These are phyloP conservation scores for Glaciozyma antarctica DNA, from an alignment of 768 basidiomycete genomes.

Conservation along the genomic window DNA sequence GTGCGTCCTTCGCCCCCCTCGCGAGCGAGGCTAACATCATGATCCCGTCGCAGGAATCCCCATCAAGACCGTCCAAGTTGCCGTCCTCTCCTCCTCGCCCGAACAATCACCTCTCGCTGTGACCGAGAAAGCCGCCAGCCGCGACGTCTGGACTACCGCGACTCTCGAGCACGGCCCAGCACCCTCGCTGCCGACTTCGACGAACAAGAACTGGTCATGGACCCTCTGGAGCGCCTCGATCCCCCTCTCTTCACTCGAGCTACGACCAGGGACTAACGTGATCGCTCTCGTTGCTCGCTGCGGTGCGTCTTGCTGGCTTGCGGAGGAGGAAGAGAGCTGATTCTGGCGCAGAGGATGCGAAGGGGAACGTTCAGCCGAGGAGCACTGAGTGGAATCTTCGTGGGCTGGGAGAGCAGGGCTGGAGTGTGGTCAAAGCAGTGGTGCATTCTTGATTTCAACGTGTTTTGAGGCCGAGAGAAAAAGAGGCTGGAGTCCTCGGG, in stretches of 20 bases:
- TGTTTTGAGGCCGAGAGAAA: too few species aligned
- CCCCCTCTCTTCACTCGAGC: neutral
- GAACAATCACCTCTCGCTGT: neutral
- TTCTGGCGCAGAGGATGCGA: slow-evolving; percentile 9
- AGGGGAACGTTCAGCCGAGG: slow-evolving; percentile 13
- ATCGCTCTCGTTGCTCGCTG: slow-evolving; percentile 17
- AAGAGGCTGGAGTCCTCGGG: too few species aligned
- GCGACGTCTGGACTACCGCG: slow-evolving; percentile 6
- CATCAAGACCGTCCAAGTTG: slow-evolving; percentile 11
- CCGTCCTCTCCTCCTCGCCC: slow-evolving; percentile 4
- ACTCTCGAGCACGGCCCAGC: neutral
- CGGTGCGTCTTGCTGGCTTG: neutral
- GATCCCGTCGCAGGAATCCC: slow-evolving; percentile 4
- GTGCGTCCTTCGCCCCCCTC: neutral
- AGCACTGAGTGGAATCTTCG: slow-evolving; percentile 23
- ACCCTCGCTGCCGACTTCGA: neutral
- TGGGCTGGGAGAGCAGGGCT: slow-evolving; percentile 20
- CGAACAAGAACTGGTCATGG: slow-evolving; percentile 15
- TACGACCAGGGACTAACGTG: neutral
- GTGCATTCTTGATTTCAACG: neutral
- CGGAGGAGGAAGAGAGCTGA: neutral
- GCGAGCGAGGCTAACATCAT: neutral
- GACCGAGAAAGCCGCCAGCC: neutral
- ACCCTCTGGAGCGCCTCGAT: slow-evolving; percentile 6
- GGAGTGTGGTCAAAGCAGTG: slow-evolving; percentile 11